Evolutionary conservation across 257 asterid genomes (phyloP).

Genomic region (Datura wrightii): DNA sequence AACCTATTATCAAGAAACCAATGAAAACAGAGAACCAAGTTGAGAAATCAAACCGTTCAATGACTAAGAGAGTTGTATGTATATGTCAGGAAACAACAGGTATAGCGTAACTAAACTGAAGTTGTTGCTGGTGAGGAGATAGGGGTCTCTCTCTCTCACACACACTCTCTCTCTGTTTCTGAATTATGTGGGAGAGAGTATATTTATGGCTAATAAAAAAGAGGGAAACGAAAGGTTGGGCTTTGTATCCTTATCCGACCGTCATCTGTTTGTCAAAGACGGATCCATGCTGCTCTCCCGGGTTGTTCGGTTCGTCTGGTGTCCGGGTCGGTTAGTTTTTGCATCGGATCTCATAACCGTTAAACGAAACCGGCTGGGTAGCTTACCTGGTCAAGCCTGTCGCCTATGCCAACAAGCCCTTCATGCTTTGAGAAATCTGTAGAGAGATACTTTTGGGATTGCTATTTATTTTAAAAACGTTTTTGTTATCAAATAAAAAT

Average conservation of each 20-base stretch:
- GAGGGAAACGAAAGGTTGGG: slow-evolving; percentile 52
- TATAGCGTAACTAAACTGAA: neutral
- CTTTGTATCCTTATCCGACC: slow-evolving; percentile 58
- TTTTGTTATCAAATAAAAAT: no score
- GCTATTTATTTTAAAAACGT: no score
- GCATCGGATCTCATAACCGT: no score
- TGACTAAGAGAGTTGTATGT: neutral
- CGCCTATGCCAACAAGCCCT: no score
- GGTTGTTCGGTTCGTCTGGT: no score
- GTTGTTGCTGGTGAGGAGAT: neutral
- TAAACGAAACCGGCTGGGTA: no score
- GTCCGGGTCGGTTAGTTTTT: neutral
- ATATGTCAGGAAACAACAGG: neutral
- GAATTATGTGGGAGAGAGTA: neutral
- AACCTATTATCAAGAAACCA: neutral
- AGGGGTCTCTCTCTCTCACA: neutral
- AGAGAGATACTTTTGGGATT: no score
- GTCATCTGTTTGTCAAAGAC: slow-evolving; percentile 30
- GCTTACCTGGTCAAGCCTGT: no score
- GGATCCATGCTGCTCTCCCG: neutral
- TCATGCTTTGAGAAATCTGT: no score
- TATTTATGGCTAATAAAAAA: slow-evolving; percentile 23
- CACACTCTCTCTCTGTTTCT: neutral
- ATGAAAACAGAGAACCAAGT: slow-evolving; percentile 9
- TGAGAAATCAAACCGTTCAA: slow-evolving; percentile 6